Evolutionary conservation across 139 green algal genomes (phyloP).

Genomic region (Tetratostichococcus sp.): DNA sequence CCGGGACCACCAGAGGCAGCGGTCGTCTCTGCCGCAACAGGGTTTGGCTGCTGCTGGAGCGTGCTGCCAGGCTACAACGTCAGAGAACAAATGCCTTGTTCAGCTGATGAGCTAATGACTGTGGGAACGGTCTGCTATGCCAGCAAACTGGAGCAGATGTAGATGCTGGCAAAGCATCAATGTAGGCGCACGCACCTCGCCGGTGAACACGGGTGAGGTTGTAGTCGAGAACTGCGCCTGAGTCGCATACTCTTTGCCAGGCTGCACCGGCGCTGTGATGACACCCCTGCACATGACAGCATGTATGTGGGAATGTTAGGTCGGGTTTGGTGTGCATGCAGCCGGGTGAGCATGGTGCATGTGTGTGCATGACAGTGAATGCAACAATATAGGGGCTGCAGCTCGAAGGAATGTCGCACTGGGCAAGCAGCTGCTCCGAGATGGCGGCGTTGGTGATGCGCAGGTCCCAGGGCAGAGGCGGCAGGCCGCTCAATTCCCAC

Average conservation of each 20-base stretch:
- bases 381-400: too few species aligned
- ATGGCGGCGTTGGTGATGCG: background rate
- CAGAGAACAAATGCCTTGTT: too few species aligned
- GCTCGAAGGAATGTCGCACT: too few species aligned
- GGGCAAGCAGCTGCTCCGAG: background rate
- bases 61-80: too few species aligned
- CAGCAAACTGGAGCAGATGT: background rate
- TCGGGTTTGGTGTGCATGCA: background rate
- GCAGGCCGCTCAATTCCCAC: background rate
- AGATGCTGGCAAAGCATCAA: background rate
- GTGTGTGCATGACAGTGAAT: too few species aligned
- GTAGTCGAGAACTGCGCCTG: background rate
- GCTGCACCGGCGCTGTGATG: background rate
- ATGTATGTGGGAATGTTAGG: background rate
- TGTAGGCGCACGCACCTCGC: background rate
- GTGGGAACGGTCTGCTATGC: too few species aligned
- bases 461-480: background rate
- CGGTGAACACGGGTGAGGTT: background rate
- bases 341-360: background rate
- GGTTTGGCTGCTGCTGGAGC: too few species aligned
- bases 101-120: too few species aligned
- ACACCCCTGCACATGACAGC: background rate
- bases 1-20: too few species aligned
- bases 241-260: background rate
- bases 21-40: too few species aligned